A percentile compares a stretch with the other conserved stretches of the same genome.
Evolutionary conservation across 768 basidiomycete genomes (phyloP).

Genomic region (Boletus reticulatus): DNA sequence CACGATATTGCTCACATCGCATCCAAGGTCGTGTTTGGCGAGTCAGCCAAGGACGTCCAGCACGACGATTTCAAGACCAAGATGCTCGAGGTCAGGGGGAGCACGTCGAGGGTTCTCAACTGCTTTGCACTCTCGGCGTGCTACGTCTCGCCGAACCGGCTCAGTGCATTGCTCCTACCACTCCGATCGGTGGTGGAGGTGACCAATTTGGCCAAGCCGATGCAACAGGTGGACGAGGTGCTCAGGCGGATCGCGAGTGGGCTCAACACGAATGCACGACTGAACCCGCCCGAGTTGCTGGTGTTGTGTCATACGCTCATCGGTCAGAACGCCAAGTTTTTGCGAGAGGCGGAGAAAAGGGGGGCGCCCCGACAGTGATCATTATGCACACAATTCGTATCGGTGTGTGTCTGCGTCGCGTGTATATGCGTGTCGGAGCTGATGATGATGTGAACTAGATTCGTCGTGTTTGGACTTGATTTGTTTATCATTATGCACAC

Average conservation of each 20-base stretch:
- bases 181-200: constrained; percentile 82
- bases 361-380: constrained; percentile 49
- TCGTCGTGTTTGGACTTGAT: constrained; percentile 92
- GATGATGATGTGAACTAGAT: constrained; percentile 56
- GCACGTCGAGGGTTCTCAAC: constrained; percentile 81
- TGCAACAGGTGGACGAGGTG: constrained; percentile 86
- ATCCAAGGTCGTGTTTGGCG: constrained; percentile 90
- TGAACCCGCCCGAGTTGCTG: constrained; percentile 69
- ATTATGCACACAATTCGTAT: constrained; percentile 85
- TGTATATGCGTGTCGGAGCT: not conserved
- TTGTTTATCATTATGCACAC: no score
- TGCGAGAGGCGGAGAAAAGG: constrained; percentile 54
- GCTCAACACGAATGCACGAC: no score
- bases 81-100: constrained; percentile 86
- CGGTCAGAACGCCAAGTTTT: constrained; percentile 85
- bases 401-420: constrained; percentile 38
- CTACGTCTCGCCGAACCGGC: constrained; percentile 69
- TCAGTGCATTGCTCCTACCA: constrained; percentile 75
- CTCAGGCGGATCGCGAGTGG: constrained; percentile 80
- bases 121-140: constrained; percentile 81
- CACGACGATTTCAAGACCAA: constrained; percentile 92
- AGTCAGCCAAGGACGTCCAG: constrained; percentile 86
- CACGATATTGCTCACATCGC: constrained; percentile 76
- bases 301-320: constrained; percentile 86
- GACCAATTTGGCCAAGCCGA: constrained; percentile 74